These are phyloP conservation scores for Fagus sylvatica DNA, from an alignment of 306 rosid species.

Conservation along the genomic window DNA sequence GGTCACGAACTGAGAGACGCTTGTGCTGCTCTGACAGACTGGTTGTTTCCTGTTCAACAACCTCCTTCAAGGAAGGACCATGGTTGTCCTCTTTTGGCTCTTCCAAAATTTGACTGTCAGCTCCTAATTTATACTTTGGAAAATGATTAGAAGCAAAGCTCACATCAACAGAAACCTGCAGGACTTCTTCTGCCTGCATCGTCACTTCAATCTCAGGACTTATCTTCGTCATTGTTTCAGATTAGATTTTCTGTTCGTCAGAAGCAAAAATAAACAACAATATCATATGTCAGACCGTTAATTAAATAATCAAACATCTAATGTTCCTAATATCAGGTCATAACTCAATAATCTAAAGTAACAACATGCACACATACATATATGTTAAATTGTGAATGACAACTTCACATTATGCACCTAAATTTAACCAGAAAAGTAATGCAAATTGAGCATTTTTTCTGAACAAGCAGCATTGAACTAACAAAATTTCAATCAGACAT, in stretches of 20 bases:
- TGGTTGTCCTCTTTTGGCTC: slow-evolving; percentile 64
- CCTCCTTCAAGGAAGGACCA: slow-evolving; percentile 76
- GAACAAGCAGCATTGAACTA: too few species aligned
- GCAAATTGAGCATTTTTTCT: not conserved
- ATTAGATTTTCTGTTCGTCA: slow-evolving; percentile 32
- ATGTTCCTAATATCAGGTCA: not conserved
- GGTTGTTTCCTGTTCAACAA: slow-evolving; percentile 72
- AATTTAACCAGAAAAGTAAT: not conserved
- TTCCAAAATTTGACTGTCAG: slow-evolving; percentile 73
- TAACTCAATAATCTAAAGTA: not conserved
- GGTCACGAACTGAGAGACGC: slow-evolving; percentile 96
- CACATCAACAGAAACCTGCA: slow-evolving; percentile 85
- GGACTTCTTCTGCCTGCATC: slow-evolving; percentile 58
- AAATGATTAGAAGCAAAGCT: slow-evolving; percentile 70
- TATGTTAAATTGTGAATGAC: not conserved
- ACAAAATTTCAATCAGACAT: too few species aligned
- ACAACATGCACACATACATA: not conserved
- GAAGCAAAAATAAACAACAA: slow-evolving; percentile 20
- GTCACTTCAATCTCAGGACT: slow-evolving; percentile 67
- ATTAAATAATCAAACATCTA: not conserved
- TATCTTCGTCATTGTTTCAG: slow-evolving; percentile 78
- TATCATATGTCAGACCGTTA: slow-evolving; percentile 7
- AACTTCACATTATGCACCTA: not conserved
- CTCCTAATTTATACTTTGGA: slow-evolving; percentile 84
- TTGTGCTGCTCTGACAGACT: slow-evolving; percentile 84